Conservation (phyloP, 2,329 filamentous ascomycete species). For the Aureobasidium mangrovei region DNA sequence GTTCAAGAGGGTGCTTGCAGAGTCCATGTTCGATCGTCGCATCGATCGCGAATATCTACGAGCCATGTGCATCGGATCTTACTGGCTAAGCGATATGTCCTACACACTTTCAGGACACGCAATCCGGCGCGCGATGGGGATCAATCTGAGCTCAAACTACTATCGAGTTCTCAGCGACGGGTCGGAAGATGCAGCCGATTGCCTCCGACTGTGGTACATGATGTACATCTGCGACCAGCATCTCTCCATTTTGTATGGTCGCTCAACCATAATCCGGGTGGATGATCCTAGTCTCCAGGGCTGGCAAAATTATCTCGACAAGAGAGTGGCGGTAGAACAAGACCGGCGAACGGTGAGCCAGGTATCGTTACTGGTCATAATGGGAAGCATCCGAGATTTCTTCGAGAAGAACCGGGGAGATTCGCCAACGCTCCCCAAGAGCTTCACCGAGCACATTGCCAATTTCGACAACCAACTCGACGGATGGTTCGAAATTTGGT, state of each 20-base stretch:
- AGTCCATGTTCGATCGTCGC: constrained; percentile 49
- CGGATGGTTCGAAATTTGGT: constrained; percentile 35
- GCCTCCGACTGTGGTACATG: constrained; percentile 53
- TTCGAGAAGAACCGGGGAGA: constrained; percentile 50
- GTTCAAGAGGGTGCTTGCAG: constrained; percentile 48
- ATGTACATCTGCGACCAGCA: constrained; percentile 59
- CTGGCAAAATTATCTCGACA: constrained; percentile 48
- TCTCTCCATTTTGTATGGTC: constrained; percentile 53
- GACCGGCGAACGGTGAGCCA: constrained; percentile 51
- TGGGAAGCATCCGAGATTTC: constrained; percentile 45
- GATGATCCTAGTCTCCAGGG: constrained; percentile 51
- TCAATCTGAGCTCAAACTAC: constrained; percentile 30
- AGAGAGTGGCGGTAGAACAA: constrained; percentile 42
- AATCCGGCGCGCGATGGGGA: constrained; percentile 42
- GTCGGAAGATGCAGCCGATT: constrained; percentile 41
- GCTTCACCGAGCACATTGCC: constrained; percentile 45
- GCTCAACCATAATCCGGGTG: constrained; percentile 47
- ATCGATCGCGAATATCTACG: constrained; percentile 47
- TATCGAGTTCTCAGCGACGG: constrained; percentile 32
- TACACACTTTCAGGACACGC: constrained; percentile 53
- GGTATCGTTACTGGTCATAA: constrained; percentile 49
- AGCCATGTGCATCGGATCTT: constrained; percentile 52
- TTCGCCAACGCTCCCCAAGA: constrained; percentile 35
- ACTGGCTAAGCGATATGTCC: constrained; percentile 54
- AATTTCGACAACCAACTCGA: constrained; percentile 35